phyloP scores from a whole-genome alignment of 768 basidiomycete genomes.

The Macrolepiota fuliginosa region DNA sequence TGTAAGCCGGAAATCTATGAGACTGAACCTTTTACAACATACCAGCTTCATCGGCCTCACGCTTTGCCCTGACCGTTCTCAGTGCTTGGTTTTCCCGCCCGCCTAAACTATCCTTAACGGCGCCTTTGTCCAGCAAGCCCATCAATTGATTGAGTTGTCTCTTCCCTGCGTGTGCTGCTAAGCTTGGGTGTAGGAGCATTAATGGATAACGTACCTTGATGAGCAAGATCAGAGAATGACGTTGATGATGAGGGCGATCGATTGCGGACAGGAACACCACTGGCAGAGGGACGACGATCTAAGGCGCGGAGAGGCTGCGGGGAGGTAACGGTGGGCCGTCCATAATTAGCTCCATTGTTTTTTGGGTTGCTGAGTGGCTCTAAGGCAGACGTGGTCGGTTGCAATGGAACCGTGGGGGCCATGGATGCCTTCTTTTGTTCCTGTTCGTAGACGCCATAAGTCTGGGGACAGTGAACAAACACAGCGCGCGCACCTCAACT shows the following conservation, averaged over 20 bases:
- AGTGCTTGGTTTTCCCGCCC: conserved; percentile 66
- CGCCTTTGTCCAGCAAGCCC: conserved; percentile 79
- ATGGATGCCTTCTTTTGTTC: conserved; percentile 60
- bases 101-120: conserved; percentile 58
- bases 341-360: conserved; percentile 43
- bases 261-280: conserved; percentile 50
- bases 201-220: conserved; percentile 55
- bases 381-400: conserved; percentile 20
- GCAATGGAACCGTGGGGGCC: conserved; percentile 29
- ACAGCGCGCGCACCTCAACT: conserved; percentile 59
- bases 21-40: conserved; percentile 17
- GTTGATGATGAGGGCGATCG: conserved; percentile 82
- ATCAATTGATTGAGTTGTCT: conserved; percentile 84
- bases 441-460: conserved; percentile 30
- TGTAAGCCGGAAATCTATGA: neutral
- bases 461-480: neutral
- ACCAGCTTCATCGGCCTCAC: conserved; percentile 93
- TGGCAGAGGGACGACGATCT: conserved; percentile 70
- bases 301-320: conserved; percentile 77
- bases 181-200: neutral
- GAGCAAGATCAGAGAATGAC: conserved; percentile 84
- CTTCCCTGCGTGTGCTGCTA: conserved; percentile 52
- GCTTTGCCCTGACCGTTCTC: conserved; percentile 75
- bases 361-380: conserved; percentile 40
- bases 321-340: conserved; percentile 56